These are phyloP conservation scores for Naumovozyma dairenensis DNA, from an alignment of 805 yeast species.

Conservation along the genomic window DNA sequence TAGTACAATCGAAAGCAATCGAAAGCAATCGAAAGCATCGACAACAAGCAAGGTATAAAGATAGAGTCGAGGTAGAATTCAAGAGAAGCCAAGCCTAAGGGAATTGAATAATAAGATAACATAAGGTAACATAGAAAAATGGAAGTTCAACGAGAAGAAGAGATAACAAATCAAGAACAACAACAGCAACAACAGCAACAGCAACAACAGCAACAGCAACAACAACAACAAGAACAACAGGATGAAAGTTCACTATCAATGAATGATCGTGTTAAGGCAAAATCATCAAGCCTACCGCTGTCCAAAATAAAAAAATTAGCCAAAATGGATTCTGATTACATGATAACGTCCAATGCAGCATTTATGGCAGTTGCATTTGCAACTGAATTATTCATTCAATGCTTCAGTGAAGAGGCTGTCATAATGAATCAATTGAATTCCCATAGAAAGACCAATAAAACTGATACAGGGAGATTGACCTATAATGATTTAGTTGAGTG, in stretches of 20 bases:
- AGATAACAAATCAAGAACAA: no score
- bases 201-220: conserved; percentile 11
- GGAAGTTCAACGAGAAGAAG: no score
- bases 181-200: conserved; percentile 1
- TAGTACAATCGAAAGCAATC: no score
- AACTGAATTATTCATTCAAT: conserved; percentile 23
- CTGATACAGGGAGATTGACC: conserved; percentile 7
- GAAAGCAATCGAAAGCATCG: no score
- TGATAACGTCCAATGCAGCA: conserved; percentile 20
- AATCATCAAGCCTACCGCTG: conserved; percentile 13
- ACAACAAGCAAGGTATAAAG: no score
- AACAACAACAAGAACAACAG: conserved; percentile 24
- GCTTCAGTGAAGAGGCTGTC: conserved; percentile 19
- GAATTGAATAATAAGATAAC: no score
- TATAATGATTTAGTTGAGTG: conserved; percentile 19
- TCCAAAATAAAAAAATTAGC: conserved; percentile 25
- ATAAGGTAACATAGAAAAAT: no score
- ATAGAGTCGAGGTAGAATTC: no score
- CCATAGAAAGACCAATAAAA: conserved; percentile 1
- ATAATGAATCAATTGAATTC: conserved; percentile 12
- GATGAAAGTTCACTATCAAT: conserved; percentile 25
- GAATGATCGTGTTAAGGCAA: background rate
- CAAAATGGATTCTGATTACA: conserved; percentile 19
- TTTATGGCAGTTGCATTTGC: conserved; percentile 23
- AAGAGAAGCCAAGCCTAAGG: no score